Percentiles rank a stretch among this genome's conserved stretches.
Evolutionary conservation across 2,329 filamentous ascomycete genomes (phyloP).

Genomic region (Trichophyton schoenleinii): DNA sequence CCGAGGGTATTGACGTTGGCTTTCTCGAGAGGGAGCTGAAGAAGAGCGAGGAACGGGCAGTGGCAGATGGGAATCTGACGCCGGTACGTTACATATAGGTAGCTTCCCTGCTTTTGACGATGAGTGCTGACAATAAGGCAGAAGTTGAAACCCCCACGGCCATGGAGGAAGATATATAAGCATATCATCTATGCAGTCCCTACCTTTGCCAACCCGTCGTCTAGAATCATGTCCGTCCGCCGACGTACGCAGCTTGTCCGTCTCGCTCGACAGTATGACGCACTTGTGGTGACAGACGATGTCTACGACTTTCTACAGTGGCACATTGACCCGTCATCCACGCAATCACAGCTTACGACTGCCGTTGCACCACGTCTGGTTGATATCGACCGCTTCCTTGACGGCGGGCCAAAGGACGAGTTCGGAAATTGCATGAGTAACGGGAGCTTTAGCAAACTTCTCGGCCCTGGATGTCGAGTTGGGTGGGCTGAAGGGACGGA

Average conservation of each 20-base stretch:
- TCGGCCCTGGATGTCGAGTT: conserved; percentile 65
- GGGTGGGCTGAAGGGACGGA: conserved; percentile 74
- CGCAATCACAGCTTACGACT: conserved; percentile 2
- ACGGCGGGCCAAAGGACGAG: conserved; percentile 45
- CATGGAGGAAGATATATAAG: conserved; percentile 64
- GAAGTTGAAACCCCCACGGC: conserved; percentile 42
- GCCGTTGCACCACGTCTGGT: conserved; percentile 55
- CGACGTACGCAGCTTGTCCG: conserved; percentile 57
- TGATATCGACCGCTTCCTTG: conserved; percentile 61
- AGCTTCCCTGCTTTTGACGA: neutral
- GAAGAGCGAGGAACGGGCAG: conserved; percentile 37
- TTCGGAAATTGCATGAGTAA: conserved; percentile 80
- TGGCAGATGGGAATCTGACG: conserved; percentile 25
- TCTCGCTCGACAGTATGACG: conserved; percentile 67
- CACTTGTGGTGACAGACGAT: conserved; percentile 76
- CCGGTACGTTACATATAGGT: conserved; percentile 28
- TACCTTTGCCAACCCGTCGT: conserved; percentile 79
- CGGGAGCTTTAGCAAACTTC: conserved; percentile 80
- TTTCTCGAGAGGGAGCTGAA: conserved; percentile 42
- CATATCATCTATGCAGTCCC: conserved; percentile 83
- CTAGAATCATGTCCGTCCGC: conserved; percentile 61
- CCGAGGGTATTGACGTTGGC: conserved; percentile 60
- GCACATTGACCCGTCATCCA: conserved; percentile 34
- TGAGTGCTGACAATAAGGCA: neutral
- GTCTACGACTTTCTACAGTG: conserved; percentile 91